Conservation (phyloP, 805 yeast species). For the Saitoella complicata region DNA sequence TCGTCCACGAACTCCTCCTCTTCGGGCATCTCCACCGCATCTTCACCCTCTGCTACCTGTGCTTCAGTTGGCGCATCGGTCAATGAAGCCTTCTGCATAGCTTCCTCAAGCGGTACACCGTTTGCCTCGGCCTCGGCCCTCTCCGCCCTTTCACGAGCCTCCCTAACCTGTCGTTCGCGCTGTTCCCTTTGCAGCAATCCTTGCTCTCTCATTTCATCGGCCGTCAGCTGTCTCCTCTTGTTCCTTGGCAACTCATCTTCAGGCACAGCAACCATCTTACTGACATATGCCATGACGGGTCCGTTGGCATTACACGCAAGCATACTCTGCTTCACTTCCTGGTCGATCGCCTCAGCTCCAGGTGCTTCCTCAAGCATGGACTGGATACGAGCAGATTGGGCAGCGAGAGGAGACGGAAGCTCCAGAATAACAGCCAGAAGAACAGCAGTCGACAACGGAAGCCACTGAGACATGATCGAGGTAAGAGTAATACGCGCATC, state of each 20-base stretch:
- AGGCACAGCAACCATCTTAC: slow-evolving; percentile 79
- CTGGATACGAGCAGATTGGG: slow-evolving; percentile 61
- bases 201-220: slow-evolving; percentile 45
- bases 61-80: slow-evolving; percentile 16
- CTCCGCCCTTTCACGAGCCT: slow-evolving; percentile 11
- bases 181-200: slow-evolving; percentile 23
- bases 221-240: slow-evolving; percentile 20
- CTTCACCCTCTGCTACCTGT: slow-evolving; percentile 30
- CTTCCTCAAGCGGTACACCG: slow-evolving; percentile 16
- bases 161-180: background rate
- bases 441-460: slow-evolving; percentile 78
- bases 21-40: slow-evolving; percentile 29
- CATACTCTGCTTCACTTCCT: slow-evolving; percentile 39
- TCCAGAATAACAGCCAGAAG: slow-evolving; percentile 69
- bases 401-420: slow-evolving; percentile 64
- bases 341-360: slow-evolving; percentile 32
- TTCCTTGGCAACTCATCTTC: slow-evolving; percentile 59
- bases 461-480: slow-evolving; percentile 77
- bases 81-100: slow-evolving; percentile 11
- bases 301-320: slow-evolving; percentile 49
- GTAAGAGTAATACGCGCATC: slow-evolving; percentile 50
- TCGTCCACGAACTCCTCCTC: slow-evolving; percentile 18
- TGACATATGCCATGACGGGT: slow-evolving; percentile 60
- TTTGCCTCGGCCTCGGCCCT: slow-evolving; percentile 12
- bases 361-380: slow-evolving; percentile 47